phyloP scores from a whole-genome alignment of 345 rosid genomes.

The Tarenaya hassleriana region DNA sequence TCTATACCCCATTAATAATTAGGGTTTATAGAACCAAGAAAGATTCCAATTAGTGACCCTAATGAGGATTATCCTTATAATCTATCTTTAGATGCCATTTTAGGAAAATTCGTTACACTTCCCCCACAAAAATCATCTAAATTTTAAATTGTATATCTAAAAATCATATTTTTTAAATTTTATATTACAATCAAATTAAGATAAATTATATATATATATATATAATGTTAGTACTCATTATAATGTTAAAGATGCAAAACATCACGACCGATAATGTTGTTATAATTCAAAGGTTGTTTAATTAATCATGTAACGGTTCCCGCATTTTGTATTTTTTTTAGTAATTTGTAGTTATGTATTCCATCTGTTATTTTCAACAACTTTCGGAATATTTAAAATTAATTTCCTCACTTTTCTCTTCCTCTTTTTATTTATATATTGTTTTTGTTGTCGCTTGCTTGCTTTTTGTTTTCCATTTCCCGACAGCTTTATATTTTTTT shows the following conservation, averaged over 20 bases:
- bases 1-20: constrained; percentile 8
- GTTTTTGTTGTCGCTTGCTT: neutral
- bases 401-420: constrained; percentile 4
- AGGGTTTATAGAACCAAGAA: constrained; percentile 10
- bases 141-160: constrained; percentile 10
- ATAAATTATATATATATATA: neutral
- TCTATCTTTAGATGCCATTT: constrained; percentile 21
- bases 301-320: neutral
- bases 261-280: too few species aligned
- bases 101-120: too few species aligned
- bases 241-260: constrained; percentile 2
- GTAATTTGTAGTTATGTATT: neutral
- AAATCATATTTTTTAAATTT: constrained; percentile 4
- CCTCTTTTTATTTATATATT: too few species aligned
- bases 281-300: constrained; percentile 5
- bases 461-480: constrained; percentile 32
- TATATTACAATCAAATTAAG: constrained; percentile 8
- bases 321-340: constrained; percentile 8
- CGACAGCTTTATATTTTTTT: constrained; percentile 21
- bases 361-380: constrained; percentile 13
- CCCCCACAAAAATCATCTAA: too few species aligned
- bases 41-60: constrained; percentile 10
- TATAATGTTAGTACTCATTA: neutral
- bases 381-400: neutral
- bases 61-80: neutral